Base-by-base conservation (phyloP, 2,329 filamentous ascomycete species). In the Verticillium isaacii region DNA sequence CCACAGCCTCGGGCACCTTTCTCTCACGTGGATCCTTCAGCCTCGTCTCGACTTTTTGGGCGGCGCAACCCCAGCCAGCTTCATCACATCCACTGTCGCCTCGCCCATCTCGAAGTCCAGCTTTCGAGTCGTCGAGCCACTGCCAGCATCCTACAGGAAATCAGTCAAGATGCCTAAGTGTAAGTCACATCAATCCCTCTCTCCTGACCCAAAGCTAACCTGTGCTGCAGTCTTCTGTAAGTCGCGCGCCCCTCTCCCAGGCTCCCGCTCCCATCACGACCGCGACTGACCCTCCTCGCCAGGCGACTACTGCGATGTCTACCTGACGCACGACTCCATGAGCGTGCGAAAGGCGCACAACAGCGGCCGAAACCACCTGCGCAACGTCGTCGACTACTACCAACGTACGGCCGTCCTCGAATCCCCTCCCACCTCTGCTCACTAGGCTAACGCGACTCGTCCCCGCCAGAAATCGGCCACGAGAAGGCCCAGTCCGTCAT, bases 321-420 rank as follows among this genome's bases (percentile, higher is more conserved):
- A 99, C 85, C 90, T 99, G 70, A 99, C 95, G 68, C 95, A 99
- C 85, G 95, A 99, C 84, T 97, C 93, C 56, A 98, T 98, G 94
- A 97, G 93, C 79, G 95, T 99, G 78, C 93, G 95, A 71, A 98
- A 98, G 82, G 95, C 95, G 58, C 95, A 99, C 79, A 99, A 99
- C 82, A 90, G 88, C 74, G 95, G 95, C 65, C 88, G 94, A 71
- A 99, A 99, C 80, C 95, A 99, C 74, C 81, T 99, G 66, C 91
- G 95, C 72, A 99, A 99, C 77, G 95, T 99, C 34, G 90, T 97
- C 70, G 93, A 97, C 74, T 99, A 99, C 80, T 99, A 99, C 77
- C 93, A 98, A 80, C 93, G 91, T 93, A 78, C 63, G 83, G 75
- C 59, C 23, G 19, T 50, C 25, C 29, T 56, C 9, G 17, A 14